These are phyloP conservation scores for Quercus aquifolioides DNA, from an alignment of 306 rosid species.

Conservation along the genomic window DNA sequence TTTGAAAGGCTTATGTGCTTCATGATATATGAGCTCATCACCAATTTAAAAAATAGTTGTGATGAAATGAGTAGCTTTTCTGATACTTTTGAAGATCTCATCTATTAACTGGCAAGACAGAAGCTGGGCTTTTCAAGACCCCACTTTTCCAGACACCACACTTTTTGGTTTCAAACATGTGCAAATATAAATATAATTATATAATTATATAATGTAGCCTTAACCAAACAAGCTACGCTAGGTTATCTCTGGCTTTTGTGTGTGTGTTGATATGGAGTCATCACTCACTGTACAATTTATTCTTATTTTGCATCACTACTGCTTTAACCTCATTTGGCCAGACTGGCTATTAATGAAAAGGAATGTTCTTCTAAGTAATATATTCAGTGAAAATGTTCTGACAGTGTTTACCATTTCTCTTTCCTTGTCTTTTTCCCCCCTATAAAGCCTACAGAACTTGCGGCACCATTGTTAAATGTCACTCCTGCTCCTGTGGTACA, in stretches of 20 bases:
- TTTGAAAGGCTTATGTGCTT: background rate
- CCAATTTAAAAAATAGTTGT: background rate
- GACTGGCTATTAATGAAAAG: background rate
- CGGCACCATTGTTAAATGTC: slow-evolving; percentile 42
- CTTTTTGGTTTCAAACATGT: background rate
- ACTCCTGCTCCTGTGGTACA: slow-evolving; percentile 43
- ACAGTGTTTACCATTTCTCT: background rate
- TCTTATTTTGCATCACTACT: background rate
- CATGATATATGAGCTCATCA: background rate
- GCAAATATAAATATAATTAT: background rate
- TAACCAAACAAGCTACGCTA: background rate
- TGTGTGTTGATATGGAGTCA: background rate
- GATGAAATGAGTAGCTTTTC: background rate
- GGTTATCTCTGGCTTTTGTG: background rate
- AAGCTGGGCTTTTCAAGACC: background rate
- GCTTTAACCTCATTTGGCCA: background rate
- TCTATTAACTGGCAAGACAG: background rate
- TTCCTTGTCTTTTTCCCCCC: background rate
- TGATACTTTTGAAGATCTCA: background rate
- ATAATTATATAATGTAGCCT: background rate
- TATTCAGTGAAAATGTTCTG: slow-evolving; percentile 22
- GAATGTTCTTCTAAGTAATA: background rate
- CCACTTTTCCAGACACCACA: background rate
- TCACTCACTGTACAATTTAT: background rate
- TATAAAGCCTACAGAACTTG: slow-evolving; percentile 70